These are phyloP conservation scores for Aspergillus mulundensis DNA, from an alignment of 495 filamentous ascomycete genomes.

Conservation along the genomic window DNA sequence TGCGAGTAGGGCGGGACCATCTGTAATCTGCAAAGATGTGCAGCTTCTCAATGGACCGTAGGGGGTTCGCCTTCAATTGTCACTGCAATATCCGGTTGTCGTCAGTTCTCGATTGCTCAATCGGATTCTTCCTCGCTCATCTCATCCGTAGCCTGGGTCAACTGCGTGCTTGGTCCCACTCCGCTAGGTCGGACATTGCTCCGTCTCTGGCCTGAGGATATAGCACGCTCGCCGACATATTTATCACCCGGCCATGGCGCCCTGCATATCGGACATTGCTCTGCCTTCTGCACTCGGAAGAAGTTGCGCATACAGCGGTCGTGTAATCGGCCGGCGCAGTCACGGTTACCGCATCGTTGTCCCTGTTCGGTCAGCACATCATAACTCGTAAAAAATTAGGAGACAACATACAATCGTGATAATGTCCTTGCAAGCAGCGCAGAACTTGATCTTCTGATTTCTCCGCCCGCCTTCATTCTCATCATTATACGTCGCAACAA, in stretches of 20 bases:
- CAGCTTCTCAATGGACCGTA: neutral
- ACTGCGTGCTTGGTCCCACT: conserved; percentile 11
- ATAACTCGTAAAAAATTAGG: neutral
- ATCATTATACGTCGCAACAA: conserved; percentile 82
- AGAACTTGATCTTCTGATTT: conserved; percentile 70
- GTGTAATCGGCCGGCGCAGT: conserved; percentile 70
- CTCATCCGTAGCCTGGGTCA: neutral
- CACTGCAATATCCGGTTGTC: neutral
- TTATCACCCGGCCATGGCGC: conserved; percentile 66
- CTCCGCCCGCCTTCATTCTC: conserved; percentile 43
- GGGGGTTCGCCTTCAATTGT: neutral
- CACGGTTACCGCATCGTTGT: conserved; percentile 67
- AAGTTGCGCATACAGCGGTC: conserved; percentile 70
- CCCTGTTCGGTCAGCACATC: conserved; percentile 46
- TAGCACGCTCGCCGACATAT: conserved; percentile 79
- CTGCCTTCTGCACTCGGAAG: conserved; percentile 59
- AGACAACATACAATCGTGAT: conserved; percentile 62
- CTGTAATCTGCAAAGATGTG: neutral
- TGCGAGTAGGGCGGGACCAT: neutral
- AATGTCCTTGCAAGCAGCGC: conserved; percentile 85
- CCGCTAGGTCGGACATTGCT: conserved; percentile 14
- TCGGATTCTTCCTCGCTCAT: conserved; percentile 3
- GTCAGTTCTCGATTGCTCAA: neutral
- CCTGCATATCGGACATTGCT: conserved; percentile 71
- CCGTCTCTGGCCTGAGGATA: conserved; percentile 34